These are phyloP conservation scores for Hepatocystis sp. DNA, from an alignment of 169 alveolate genomes.

Conservation along the genomic window DNA sequence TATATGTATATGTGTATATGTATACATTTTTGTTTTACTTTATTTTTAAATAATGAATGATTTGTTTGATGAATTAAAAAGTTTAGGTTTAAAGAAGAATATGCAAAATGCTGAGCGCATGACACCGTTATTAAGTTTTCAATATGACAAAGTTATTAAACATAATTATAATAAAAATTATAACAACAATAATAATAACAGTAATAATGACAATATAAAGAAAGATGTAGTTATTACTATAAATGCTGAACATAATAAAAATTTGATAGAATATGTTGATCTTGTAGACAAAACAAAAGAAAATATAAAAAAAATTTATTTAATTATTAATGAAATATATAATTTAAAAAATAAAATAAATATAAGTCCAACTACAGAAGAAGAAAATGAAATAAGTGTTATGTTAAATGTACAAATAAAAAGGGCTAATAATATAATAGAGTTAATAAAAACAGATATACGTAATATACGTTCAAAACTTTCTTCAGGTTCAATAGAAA, in stretches of 20 bases:
- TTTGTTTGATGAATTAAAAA: conserved; percentile 29
- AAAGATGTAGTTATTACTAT: conserved; percentile 38
- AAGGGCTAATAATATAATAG: conserved; percentile 38
- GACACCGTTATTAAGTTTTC: conserved; percentile 24
- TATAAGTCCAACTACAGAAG: conserved; percentile 49
- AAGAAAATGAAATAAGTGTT: conserved; percentile 72
- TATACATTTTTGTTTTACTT: no score
- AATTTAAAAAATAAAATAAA: conserved; percentile 54
- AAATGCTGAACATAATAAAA: conserved; percentile 6
- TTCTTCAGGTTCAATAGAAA: conserved; percentile 15
- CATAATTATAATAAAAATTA: no score
- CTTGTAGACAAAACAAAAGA: conserved; percentile 36
- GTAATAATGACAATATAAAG: conserved; percentile 6
- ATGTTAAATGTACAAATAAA: conserved; percentile 46
- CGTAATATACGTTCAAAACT: conserved; percentile 35
- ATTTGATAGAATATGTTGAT: conserved; percentile 54
- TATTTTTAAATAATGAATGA: conserved; percentile 64
- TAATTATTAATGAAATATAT: conserved; percentile 19
- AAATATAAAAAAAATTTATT: conserved; percentile 29
- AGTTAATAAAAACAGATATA: conserved; percentile 44
- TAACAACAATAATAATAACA: no score
- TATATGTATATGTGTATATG: background rate
- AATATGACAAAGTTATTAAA: conserved; percentile 22
- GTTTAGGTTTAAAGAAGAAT: conserved; percentile 28
- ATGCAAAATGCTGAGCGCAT: conserved; percentile 28